Evolutionary conservation across 352 stramenopile genomes (phyloP).

Genomic region (Globisporangium sylvaticum): DNA sequence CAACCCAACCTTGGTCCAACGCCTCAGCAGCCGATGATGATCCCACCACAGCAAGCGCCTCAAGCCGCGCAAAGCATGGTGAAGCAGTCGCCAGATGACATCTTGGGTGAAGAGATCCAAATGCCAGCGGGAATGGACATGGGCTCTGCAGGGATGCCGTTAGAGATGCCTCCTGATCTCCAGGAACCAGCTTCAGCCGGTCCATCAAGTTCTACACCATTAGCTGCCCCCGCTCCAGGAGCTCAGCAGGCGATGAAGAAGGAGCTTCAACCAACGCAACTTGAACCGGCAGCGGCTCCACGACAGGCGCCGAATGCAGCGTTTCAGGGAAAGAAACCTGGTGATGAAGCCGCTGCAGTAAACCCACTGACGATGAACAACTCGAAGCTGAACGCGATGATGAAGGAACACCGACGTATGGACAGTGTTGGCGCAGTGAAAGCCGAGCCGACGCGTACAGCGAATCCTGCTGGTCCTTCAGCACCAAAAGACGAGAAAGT

Average conservation of each 20-base stretch:
- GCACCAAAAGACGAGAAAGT: constrained; percentile 11
- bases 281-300: not conserved
- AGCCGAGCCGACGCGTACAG: constrained; percentile 1
- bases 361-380: constrained; percentile 83
- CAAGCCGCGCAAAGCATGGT: not conserved
- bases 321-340: constrained; percentile 3
- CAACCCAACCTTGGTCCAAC: constrained; percentile 8
- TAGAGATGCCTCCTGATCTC: constrained; percentile 62
- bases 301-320: not conserved
- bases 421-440: constrained; percentile 40
- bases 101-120: constrained; percentile 42
- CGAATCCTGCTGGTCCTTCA: not conserved
- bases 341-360: constrained; percentile 25
- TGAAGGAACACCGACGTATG: constrained; percentile 76
- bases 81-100: constrained; percentile 51
- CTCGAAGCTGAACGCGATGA: constrained; percentile 84
- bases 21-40: not conserved
- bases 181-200: constrained; percentile 32
- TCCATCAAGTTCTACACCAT: not conserved
- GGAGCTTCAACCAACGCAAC: constrained; percentile 17
- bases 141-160: constrained; percentile 29
- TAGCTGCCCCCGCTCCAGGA: not conserved
- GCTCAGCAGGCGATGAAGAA: constrained; percentile 20
- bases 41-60: constrained; percentile 1
- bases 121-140: constrained; percentile 22